A percentile compares a stretch with the other conserved stretches of the same genome.
phyloP scores from a whole-genome alignment of 257 asterid genomes.

The Eustoma russellianum region DNA sequence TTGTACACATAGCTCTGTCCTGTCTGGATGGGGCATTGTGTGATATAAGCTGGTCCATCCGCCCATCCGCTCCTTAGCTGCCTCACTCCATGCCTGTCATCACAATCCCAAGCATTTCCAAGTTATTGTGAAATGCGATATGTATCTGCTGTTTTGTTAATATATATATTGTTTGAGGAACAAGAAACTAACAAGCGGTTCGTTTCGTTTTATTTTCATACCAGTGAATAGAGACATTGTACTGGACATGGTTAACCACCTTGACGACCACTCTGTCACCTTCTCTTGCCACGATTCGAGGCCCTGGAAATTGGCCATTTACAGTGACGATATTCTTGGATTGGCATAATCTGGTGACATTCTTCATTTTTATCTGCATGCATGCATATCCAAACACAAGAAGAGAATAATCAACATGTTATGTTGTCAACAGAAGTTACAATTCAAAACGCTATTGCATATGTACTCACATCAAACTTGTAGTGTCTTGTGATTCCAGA shows the following conservation, averaged over 20 bases:
- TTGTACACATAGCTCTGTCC: slow-evolving; percentile 49
- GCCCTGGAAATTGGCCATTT: slow-evolving; percentile 60
- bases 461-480: slow-evolving; percentile 34
- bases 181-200: neutral
- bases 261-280: slow-evolving; percentile 49
- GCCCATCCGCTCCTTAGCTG: slow-evolving; percentile 68
- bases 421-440: neutral
- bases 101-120: too few relatives aligned
- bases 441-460: neutral
- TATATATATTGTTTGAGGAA: too few relatives aligned
- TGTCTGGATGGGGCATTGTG: slow-evolving; percentile 60
- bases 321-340: slow-evolving; percentile 54
- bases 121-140: neutral
- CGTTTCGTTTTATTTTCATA: slow-evolving; percentile 1
- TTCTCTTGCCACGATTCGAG: slow-evolving; percentile 52
- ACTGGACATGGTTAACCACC: slow-evolving; percentile 44
- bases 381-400: neutral
- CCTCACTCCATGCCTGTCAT: slow-evolving; percentile 52
- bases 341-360: slow-evolving; percentile 45
- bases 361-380: slow-evolving; percentile 44
- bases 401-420: neutral
- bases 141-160: too few relatives aligned
- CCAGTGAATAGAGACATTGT: slow-evolving; percentile 59
- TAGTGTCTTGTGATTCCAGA: slow-evolving; percentile 40
- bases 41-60: slow-evolving; percentile 53